Conservation (phyloP, 2,329 filamentous ascomycete genomes). For the Furcasterigmium furcatum region DNA sequence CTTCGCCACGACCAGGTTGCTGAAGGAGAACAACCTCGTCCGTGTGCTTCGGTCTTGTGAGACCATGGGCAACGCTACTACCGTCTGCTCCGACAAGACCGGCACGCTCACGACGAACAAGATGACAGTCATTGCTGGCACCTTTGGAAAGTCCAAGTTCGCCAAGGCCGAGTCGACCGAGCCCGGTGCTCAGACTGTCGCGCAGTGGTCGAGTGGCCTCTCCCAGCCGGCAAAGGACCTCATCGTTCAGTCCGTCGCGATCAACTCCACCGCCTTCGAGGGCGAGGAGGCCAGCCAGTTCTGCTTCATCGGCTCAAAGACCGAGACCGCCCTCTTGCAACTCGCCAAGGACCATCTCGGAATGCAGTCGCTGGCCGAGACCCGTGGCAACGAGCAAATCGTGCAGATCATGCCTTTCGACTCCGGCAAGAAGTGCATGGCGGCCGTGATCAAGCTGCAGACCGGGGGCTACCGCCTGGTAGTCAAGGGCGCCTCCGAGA, state of each 20-base stretch:
- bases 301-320: slow-evolving; percentile 51
- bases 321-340: slow-evolving; percentile 49
- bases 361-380: slow-evolving; percentile 39
- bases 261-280: slow-evolving; percentile 54
- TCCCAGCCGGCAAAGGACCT: slow-evolving; percentile 28
- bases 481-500: slow-evolving; percentile 53
- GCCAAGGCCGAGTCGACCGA: not conserved
- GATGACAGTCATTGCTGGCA: too few relatives aligned
- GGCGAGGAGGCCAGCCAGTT: slow-evolving; percentile 35
- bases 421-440: slow-evolving; percentile 48
- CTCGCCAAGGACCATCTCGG: slow-evolving; percentile 20
- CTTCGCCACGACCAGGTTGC: slow-evolving; percentile 60
- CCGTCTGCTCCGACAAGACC: slow-evolving; percentile 64
- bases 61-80: slow-evolving; percentile 63
- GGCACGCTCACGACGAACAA: too few relatives aligned
- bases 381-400: slow-evolving; percentile 41
- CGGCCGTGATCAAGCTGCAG: slow-evolving; percentile 28
- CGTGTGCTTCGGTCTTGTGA: slow-evolving; percentile 57
- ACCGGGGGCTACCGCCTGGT: slow-evolving; percentile 36
- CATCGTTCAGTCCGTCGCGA: slow-evolving; percentile 35
- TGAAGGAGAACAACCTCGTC: slow-evolving; percentile 61
- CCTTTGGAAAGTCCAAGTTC: too few relatives aligned
- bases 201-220: slow-evolving; percentile 26
- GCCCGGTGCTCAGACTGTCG: slow-evolving; percentile 6
- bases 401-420: slow-evolving; percentile 48